These are phyloP conservation scores for Trypanosoma grayi DNA, from an alignment of 208 protist genomes.

Conservation along the genomic window DNA sequence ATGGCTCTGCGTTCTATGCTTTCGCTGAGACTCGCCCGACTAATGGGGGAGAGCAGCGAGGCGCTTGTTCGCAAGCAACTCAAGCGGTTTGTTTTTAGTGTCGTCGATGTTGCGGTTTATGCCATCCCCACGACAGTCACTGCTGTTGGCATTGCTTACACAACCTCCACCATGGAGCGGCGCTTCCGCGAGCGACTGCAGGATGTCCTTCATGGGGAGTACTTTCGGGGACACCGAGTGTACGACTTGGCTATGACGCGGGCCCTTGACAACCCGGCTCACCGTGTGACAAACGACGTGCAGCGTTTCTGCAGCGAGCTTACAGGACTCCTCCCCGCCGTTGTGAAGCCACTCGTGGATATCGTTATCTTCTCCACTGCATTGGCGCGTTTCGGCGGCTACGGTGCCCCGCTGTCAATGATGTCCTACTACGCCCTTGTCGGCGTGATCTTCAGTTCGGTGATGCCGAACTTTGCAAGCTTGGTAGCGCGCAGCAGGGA, in stretches of 20 bases:
- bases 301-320: constrained; percentile 76
- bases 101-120: constrained; percentile 63
- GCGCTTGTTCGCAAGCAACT: constrained; percentile 59
- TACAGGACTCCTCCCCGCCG: constrained; percentile 56
- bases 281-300: constrained; percentile 73
- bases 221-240: constrained; percentile 53
- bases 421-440: constrained; percentile 77
- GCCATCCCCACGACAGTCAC: constrained; percentile 67
- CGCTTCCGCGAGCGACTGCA: constrained; percentile 69
- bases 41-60: constrained; percentile 49
- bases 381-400: constrained; percentile 52
- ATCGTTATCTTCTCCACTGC: constrained; percentile 68
- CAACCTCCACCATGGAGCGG: constrained; percentile 62
- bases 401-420: constrained; percentile 48
- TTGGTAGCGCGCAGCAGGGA: constrained; percentile 66
- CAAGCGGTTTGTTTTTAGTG: constrained; percentile 57
- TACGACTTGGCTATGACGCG: constrained; percentile 55
- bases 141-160: constrained; percentile 62
- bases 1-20: constrained; percentile 57
- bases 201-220: constrained; percentile 55
- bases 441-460: constrained; percentile 42
- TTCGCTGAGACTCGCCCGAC: constrained; percentile 55
- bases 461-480: constrained; percentile 71
- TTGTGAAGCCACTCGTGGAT: constrained; percentile 82
- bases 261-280: constrained; percentile 71